phyloP scores from a whole-genome alignment of 768 basidiomycete genomes.

The Pseudohyphozyma bogoriensis region DNA sequence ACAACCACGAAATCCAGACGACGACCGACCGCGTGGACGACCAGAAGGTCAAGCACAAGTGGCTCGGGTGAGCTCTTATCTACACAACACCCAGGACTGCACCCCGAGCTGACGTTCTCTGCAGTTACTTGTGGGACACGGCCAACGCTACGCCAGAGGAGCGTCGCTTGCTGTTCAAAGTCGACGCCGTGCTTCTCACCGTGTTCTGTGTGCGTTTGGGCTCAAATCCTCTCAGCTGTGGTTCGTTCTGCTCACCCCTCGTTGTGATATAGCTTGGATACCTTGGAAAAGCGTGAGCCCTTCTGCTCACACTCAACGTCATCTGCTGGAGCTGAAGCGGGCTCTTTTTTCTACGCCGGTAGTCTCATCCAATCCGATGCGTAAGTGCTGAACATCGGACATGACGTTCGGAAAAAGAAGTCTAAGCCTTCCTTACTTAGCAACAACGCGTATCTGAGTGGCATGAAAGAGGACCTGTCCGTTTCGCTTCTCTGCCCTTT shows the following conservation, averaged over 20 bases:
- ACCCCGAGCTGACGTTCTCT: too few species aligned
- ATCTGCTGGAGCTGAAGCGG: too few species aligned
- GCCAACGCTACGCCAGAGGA: background rate
- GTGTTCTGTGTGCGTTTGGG: background rate
- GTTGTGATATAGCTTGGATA: background rate
- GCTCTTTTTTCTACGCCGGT: too few species aligned
- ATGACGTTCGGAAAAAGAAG: too few species aligned
- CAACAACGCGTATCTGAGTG: constrained; percentile 1
- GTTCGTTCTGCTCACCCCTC: too few species aligned
- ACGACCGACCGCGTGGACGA: too few species aligned
- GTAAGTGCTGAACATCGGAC: background rate
- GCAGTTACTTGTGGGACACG: background rate
- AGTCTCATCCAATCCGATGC: background rate
- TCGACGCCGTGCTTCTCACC: background rate
- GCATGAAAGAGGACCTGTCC: constrained; percentile 32
- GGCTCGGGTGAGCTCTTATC: background rate
- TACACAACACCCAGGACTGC: too few species aligned
- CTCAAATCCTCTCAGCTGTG: too few species aligned
- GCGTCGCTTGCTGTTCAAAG: background rate
- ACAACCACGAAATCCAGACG: too few species aligned
- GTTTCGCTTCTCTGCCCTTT: background rate
- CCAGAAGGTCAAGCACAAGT: background rate
- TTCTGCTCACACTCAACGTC: too few species aligned
- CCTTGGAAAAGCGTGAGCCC: background rate
- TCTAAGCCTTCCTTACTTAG: background rate